Conservation (phyloP, 1,284 basidiomycete genomes). For the Ustilago tritici region DNA sequence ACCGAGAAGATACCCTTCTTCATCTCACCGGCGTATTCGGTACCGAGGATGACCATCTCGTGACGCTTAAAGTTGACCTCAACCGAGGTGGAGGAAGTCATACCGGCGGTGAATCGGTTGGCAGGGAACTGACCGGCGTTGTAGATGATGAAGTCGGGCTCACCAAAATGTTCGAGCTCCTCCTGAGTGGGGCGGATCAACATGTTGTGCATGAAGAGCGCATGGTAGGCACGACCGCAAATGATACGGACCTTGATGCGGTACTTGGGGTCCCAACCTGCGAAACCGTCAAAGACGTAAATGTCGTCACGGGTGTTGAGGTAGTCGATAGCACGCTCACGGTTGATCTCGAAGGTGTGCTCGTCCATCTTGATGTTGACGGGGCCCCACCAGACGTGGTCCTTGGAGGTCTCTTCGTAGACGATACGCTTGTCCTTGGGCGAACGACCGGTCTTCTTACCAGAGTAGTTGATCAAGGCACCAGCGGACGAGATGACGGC, state of each 20-base stretch:
- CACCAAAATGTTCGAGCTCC: slow-evolving; percentile 94
- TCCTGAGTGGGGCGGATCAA: slow-evolving; percentile 96
- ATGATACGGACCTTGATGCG: slow-evolving; percentile 99
- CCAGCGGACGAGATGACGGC: slow-evolving; percentile 96
- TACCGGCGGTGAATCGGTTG: slow-evolving; percentile 99
- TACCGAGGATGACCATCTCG: slow-evolving; percentile 99
- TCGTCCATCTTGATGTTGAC: slow-evolving; percentile 99
- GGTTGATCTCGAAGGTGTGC: slow-evolving; percentile 99
- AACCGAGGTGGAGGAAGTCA: slow-evolving; percentile 98
- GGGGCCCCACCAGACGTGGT: slow-evolving; percentile 99
- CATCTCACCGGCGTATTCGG: slow-evolving; percentile 99
- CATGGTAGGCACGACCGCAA: slow-evolving; percentile 98
- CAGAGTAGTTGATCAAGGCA: slow-evolving; percentile 99
- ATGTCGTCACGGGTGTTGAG: slow-evolving; percentile 96
- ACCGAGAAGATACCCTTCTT: slow-evolving; percentile 99
- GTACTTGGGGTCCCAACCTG: slow-evolving; percentile 99
- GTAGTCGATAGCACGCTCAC: slow-evolving; percentile 99
- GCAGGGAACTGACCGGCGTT: slow-evolving; percentile 99
- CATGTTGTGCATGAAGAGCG: slow-evolving; percentile 96
- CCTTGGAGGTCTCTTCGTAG: slow-evolving; percentile 95
- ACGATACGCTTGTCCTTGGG: slow-evolving; percentile 99
- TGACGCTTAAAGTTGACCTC: slow-evolving; percentile 99
- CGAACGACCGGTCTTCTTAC: slow-evolving; percentile 97
- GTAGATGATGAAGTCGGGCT: slow-evolving; percentile 99
- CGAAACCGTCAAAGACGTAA: slow-evolving; percentile 98